These are phyloP conservation scores for Ogataea henricii DNA, from an alignment of 805 yeast species.

Conservation along the genomic window DNA sequence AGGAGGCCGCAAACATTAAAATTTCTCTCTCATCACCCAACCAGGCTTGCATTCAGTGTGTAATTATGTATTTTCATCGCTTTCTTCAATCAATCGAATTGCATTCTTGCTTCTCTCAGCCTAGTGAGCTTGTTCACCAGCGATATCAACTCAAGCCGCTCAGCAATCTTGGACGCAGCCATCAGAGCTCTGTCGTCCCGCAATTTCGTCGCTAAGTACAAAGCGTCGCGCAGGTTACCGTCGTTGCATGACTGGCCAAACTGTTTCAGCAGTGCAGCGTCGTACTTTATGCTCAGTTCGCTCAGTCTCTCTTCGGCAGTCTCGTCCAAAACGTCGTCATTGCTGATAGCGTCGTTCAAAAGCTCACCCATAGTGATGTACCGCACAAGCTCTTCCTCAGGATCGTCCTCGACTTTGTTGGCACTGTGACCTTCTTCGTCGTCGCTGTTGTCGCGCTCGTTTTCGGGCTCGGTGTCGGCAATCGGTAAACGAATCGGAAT, in stretches of 20 bases:
- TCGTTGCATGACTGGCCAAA: conserved; percentile 75
- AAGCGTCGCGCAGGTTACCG: conserved; percentile 63
- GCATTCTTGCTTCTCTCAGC: conserved; percentile 53
- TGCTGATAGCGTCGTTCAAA: conserved; percentile 55
- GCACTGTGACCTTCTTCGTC: conserved; percentile 31
- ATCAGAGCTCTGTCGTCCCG: conserved; percentile 75
- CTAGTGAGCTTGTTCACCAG: conserved; percentile 57
- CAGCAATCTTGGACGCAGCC: conserved; percentile 85
- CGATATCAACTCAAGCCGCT: conserved; percentile 58
- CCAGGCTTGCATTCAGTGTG: conserved; percentile 6
- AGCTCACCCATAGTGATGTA: conserved; percentile 62
- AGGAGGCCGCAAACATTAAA: conserved; percentile 13
- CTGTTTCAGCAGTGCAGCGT: conserved; percentile 74
- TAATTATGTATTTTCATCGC: not conserved
- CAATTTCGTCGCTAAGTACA: conserved; percentile 66
- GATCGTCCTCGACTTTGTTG: conserved; percentile 47
- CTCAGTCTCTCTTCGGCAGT: conserved; percentile 49
- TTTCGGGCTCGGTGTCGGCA: conserved; percentile 15
- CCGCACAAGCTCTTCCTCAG: conserved; percentile 67
- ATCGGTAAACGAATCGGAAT: conserved; percentile 71
- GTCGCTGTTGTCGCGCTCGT: conserved; percentile 9
- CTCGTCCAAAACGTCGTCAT: conserved; percentile 39
- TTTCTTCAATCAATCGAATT: conserved; percentile 22
- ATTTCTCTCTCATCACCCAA: conserved; percentile 1
- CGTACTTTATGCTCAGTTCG: conserved; percentile 60